These are phyloP conservation scores for Wickerhamiella sorbophila DNA, from an alignment of 805 yeast genomes.

Conservation along the genomic window DNA sequence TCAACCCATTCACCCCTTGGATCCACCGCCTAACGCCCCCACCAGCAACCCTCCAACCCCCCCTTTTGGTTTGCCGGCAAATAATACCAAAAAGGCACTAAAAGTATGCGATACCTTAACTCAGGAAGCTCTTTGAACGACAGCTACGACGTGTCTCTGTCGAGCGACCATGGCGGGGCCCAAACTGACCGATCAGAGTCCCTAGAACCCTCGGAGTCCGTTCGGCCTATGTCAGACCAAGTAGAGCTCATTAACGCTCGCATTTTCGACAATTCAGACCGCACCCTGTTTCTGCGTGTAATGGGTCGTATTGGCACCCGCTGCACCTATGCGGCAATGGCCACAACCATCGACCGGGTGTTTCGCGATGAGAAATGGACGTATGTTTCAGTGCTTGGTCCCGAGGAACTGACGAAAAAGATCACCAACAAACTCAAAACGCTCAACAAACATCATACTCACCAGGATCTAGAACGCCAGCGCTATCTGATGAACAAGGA, in stretches of 20 bases:
- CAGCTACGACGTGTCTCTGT: neutral
- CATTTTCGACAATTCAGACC: neutral
- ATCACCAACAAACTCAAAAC: neutral
- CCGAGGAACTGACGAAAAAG: neutral
- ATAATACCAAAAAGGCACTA: neutral
- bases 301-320: conserved; percentile 1
- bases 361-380: neutral
- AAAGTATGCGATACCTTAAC: neutral
- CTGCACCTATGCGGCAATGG: neutral
- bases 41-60: neutral
- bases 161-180: neutral
- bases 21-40: neutral
- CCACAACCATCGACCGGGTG: neutral
- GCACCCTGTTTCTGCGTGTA: neutral
- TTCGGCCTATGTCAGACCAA: neutral
- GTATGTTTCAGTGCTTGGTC: neutral
- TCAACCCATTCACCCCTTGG: neutral
- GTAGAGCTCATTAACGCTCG: neutral
- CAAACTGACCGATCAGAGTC: neutral
- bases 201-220: neutral
- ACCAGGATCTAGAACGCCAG: neutral
- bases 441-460: neutral
- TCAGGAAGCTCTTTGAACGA: neutral
- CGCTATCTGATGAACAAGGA: neutral
- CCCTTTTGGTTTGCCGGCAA: neutral